phyloP scores from a whole-genome alignment of 2,329 filamentous ascomycete species.

The Lachnellula arida region DNA sequence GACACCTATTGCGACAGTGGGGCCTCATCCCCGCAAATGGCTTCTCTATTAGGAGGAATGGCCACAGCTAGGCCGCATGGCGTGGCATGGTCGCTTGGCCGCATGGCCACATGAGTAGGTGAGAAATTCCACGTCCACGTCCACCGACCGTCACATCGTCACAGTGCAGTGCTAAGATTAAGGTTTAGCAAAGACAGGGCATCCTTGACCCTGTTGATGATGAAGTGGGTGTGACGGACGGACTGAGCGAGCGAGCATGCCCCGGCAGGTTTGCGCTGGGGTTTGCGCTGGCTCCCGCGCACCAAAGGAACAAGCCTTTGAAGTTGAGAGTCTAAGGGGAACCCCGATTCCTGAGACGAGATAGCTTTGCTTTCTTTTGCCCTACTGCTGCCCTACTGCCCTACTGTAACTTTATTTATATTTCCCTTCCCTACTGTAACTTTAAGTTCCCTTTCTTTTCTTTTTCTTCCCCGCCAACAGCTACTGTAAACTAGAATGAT shows the following conservation, averaged over 20 bases:
- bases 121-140: background rate
- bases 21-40: background rate
- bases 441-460: no score
- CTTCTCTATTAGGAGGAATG: background rate
- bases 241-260: background rate
- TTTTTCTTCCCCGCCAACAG: no score
- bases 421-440: no score
- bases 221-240: background rate
- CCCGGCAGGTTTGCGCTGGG: background rate
- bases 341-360: background rate
- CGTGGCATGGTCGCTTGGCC: no score
- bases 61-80: no score
- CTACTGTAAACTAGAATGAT: no score
- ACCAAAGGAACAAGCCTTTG: background rate
- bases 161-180: constrained; percentile 4
- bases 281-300: background rate
- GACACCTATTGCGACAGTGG: background rate
- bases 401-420: no score
- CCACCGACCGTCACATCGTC: constrained; percentile 1
- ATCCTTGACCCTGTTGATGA: background rate
- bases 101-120: no score
- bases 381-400: no score
- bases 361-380: no score
- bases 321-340: background rate
- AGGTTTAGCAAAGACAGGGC: constrained; percentile 6